Evolutionary conservation across 2,329 filamentous ascomycete genomes (phyloP).

Genomic region (Alternaria triticina): DNA sequence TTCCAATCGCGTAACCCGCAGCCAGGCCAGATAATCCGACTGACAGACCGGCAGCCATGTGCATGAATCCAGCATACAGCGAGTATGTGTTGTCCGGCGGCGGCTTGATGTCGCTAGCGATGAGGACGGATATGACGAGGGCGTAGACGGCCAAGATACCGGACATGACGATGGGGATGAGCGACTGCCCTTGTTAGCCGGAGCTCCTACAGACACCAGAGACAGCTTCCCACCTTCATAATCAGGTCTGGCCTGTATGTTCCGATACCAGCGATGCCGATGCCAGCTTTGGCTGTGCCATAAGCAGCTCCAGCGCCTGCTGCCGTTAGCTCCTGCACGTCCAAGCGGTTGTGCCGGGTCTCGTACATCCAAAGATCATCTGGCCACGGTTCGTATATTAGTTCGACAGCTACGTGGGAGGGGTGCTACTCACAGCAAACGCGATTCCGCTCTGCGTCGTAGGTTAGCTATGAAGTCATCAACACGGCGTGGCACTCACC

Average conservation of each 20-base stretch:
- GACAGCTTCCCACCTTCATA: slow-evolving; percentile 72
- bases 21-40: slow-evolving; percentile 60
- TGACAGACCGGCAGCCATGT: slow-evolving; percentile 86
- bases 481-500: slow-evolving; percentile 60
- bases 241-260: slow-evolving; percentile 86
- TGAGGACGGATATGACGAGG: slow-evolving; percentile 94
- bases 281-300: slow-evolving; percentile 86
- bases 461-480: slow-evolving; percentile 47
- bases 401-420: slow-evolving; percentile 17
- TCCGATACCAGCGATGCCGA: slow-evolving; percentile 84
- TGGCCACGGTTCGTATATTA: slow-evolving; percentile 35
- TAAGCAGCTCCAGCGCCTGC: slow-evolving; percentile 78
- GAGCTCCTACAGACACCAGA: background rate
- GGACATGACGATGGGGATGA: slow-evolving; percentile 95
- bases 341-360: background rate
- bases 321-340: slow-evolving; percentile 25
- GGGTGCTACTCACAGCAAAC: slow-evolving; percentile 60
- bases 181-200: slow-evolving; percentile 62
- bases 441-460: slow-evolving; percentile 72
- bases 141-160: slow-evolving; percentile 99
- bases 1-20: slow-evolving; percentile 74
- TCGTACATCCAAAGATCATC: slow-evolving; percentile 84
- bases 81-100: slow-evolving; percentile 73
- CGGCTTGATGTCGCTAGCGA: slow-evolving; percentile 85
- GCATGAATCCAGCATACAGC: slow-evolving; percentile 92